Base-by-base conservation (phyloP, 176 grass and related monocot genomes). In the Rhynchospora tenuis region DNA sequence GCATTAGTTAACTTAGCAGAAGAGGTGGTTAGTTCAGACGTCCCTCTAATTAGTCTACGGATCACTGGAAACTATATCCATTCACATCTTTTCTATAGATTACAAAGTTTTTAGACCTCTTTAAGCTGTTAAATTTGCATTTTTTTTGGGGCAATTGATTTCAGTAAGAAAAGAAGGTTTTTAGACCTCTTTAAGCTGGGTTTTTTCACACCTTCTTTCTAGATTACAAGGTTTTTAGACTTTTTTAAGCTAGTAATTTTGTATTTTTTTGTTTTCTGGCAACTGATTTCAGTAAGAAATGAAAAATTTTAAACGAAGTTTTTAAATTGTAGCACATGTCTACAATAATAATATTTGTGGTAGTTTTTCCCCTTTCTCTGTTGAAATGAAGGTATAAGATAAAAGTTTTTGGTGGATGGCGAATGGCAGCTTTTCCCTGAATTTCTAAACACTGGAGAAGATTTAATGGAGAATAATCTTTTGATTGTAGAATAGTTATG, bases 21-120 rank as follows among this genome's bases (percentile, higher is more conserved):
- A 95, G 95, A 98, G 92, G 80, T 95, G 87, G 90, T 86, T 84
- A 92, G 87, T 89, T 90, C 87, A 84, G 89, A 86, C 51, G 79
- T 98, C 78, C 89, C 60, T 14, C 63, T 64, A 85, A 83, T 83
- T 80, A 87, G 92, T 61, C 93, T 92, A 85, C 91, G 87, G 90
- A 93, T 98, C 78, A 93, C 83, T 67, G 95, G 95, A 81, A 98
- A 91, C 56, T 95, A 98, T 90, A 90, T 98, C 62, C 92, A 93
- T 48, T 98, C 95, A 63, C 91, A 90, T 93, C 92, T 98, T 90
- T 78, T 93, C 64, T 84, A 83, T 81, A 93, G 95, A 86, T 88
- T 98, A 86, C 89, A 93, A 95, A 92, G 95, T 93, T 88, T 75
- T 59, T 77, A 59, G n/a, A 55, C 20, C 22, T 46, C 50, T 65